These are phyloP conservation scores for Pleurotus pulmonarius DNA, from an alignment of 768 basidiomycete genomes.

Conservation along the genomic window DNA sequence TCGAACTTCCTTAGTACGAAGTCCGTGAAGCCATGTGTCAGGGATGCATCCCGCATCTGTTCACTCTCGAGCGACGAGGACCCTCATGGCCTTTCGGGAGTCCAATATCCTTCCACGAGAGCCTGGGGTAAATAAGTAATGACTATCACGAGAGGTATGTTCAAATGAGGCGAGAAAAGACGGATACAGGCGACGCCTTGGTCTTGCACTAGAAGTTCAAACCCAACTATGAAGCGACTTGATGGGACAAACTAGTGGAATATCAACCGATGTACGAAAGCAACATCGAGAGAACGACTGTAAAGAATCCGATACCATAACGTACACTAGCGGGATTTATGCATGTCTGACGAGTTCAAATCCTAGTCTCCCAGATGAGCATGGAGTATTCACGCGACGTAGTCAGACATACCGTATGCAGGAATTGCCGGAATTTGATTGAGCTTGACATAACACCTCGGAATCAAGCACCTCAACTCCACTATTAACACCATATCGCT, in stretches of 20 bases:
- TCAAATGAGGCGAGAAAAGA: no score
- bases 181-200: slow-evolving; percentile 71
- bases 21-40: slow-evolving; percentile 46
- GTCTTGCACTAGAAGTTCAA: slow-evolving; percentile 62
- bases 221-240: no score
- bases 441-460: slow-evolving; percentile 10
- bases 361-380: not conserved
- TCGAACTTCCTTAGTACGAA: slow-evolving; percentile 41
- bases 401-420: slow-evolving; percentile 1
- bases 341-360: slow-evolving; percentile 5
- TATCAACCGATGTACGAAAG: no score
- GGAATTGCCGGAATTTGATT: slow-evolving; percentile 10
- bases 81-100: no score
- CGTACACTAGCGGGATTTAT: not conserved
- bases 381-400: not conserved
- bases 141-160: slow-evolving; percentile 39
- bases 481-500: slow-evolving; percentile 6
- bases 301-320: no score
- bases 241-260: no score
- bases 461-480: slow-evolving; percentile 12
- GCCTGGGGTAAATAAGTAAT: slow-evolving; percentile 83
- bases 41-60: slow-evolving; percentile 44
- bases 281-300: no score
- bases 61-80: no score
- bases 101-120: slow-evolving; percentile 78